phyloP scores from a whole-genome alignment of 2,329 filamentous ascomycete species.

The Penicillium concentricum region DNA sequence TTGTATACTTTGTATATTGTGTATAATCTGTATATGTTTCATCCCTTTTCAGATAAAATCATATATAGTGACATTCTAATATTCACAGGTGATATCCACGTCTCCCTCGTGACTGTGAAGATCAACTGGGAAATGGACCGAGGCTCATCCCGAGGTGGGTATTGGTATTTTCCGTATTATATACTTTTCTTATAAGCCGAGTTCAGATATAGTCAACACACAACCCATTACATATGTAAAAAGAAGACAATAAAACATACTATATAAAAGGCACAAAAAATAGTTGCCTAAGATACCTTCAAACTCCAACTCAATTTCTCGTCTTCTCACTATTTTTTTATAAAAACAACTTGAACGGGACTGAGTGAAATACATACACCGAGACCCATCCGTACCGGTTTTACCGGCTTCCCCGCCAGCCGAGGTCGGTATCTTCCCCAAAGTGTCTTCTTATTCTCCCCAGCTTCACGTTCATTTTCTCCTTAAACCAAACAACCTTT shows the following conservation, averaged over 20 bases:
- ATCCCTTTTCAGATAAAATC: background rate
- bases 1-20: no score
- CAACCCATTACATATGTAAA: background rate
- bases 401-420: constrained; percentile 19
- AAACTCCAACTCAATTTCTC: background rate
- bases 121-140: constrained; percentile 6
- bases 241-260: background rate
- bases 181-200: background rate
- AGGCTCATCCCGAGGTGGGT: background rate
- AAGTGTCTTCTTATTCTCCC: constrained; percentile 9
- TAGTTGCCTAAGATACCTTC: background rate
- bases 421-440: constrained; percentile 16
- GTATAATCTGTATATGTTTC: background rate
- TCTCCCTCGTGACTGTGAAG: background rate
- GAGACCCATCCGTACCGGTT: constrained; percentile 2
- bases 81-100: background rate
- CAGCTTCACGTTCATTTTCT: constrained; percentile 13
- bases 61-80: background rate
- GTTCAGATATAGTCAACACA: background rate
- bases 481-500: constrained; percentile 7
- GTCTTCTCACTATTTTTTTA: constrained; percentile 2
- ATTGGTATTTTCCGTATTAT: constrained; percentile 1
- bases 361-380: background rate
- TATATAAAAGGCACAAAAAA: background rate
- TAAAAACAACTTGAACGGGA: constrained; percentile 9